Evolutionary conservation across 1,284 basidiomycete genomes (phyloP).

Genomic region (Entoloma clypeatum): DNA sequence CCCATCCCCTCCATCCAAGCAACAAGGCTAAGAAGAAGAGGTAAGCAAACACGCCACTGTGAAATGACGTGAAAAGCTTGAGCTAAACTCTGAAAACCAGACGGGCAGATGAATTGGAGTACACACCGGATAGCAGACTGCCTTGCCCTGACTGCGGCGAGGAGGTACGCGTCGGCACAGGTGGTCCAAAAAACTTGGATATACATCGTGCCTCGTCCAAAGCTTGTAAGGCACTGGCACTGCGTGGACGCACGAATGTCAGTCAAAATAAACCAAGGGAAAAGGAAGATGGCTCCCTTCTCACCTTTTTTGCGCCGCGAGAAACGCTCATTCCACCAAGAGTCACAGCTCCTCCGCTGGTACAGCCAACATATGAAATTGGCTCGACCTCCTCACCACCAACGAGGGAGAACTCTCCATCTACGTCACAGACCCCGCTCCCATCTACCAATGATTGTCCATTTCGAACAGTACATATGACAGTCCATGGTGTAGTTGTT

Average conservation of each 20-base stretch:
- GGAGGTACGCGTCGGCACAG: not conserved
- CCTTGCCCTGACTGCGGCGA: not conserved
- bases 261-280: not conserved
- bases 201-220: slow-evolving; percentile 1
- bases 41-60: not conserved
- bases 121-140: not conserved
- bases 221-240: not conserved
- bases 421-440: not conserved
- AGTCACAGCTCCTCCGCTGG: not conserved
- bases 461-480: too few relatives aligned
- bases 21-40: not conserved
- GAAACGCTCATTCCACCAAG: slow-evolving; percentile 1
- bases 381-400: not conserved
- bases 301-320: not conserved
- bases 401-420: slow-evolving; percentile 1
- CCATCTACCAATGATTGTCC: too few relatives aligned
- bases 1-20: not conserved
- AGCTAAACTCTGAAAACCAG: slow-evolving; percentile 1
- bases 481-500: too few relatives aligned
- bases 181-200: slow-evolving; percentile 1
- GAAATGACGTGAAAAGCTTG: not conserved
- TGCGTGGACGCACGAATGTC: not conserved
- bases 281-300: slow-evolving; percentile 1
- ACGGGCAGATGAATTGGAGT: not conserved
- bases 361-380: not conserved